phyloP scores from a whole-genome alignment of 2,329 filamentous ascomycete genomes.

The Colletotrichum simmondsii region DNA sequence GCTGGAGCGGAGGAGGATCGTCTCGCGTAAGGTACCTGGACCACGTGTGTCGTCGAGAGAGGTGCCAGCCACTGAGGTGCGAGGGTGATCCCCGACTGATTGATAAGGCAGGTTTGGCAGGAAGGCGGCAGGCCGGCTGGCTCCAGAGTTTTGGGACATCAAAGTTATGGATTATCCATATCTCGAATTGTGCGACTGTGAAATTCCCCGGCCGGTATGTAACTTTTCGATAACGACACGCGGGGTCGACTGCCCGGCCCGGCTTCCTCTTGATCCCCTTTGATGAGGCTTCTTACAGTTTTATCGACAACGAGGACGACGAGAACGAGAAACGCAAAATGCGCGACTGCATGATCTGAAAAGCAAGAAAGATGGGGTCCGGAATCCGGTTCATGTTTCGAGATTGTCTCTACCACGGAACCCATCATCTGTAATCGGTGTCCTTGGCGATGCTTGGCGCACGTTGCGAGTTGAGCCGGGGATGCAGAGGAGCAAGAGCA shows the following conservation, averaged over 20 bases:
- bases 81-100: neutral
- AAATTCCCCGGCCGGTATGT: neutral
- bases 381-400: constrained; percentile 26
- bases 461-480: constrained; percentile 29
- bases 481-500: neutral
- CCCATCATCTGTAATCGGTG: constrained; percentile 30
- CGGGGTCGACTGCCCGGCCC: neutral
- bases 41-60: neutral
- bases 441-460: constrained; percentile 31
- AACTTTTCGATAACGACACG: neutral
- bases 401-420: neutral
- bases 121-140: neutral
- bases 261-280: neutral
- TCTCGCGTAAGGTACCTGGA: neutral
- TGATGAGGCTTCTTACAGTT: neutral
- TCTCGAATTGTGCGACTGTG: neutral
- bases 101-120: neutral
- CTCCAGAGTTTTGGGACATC: neutral
- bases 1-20: neutral
- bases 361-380: neutral
- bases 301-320: neutral
- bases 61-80: neutral
- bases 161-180: neutral
- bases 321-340: neutral
- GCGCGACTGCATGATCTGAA: neutral